phyloP scores from a whole-genome alignment of 805 yeast genomes.

The Yarrowia osloensis region DNA sequence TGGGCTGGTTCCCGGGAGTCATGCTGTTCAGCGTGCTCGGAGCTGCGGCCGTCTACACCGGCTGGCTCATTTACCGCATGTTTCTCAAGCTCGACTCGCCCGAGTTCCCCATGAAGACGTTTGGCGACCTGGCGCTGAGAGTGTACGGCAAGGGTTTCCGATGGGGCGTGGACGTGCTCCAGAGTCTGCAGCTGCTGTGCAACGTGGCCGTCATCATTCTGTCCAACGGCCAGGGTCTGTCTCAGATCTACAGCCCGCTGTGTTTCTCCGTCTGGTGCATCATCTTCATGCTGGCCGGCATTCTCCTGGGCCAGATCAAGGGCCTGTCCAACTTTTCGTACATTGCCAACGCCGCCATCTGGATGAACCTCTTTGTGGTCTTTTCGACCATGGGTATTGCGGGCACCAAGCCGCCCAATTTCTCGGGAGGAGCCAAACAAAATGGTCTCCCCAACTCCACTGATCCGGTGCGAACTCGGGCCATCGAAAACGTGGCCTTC shows the following conservation, averaged over 20 bases:
- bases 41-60: background rate
- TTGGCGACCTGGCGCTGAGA: background rate
- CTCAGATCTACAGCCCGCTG: background rate
- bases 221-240: background rate
- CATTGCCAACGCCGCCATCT: conserved; percentile 1
- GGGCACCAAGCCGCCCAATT: background rate
- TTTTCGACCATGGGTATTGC: background rate
- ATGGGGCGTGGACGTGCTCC: background rate
- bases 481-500: background rate
- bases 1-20: background rate
- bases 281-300: background rate
- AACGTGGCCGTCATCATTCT: background rate
- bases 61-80: background rate
- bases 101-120: background rate
- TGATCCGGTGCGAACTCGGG: background rate
- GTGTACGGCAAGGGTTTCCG: background rate
- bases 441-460: background rate
- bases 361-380: background rate
- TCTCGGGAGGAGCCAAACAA: background rate
- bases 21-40: background rate
- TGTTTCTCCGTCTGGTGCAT: background rate
- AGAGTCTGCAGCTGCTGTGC: background rate
- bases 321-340: background rate
- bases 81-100: background rate
- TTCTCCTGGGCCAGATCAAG: background rate